Evolutionary conservation across 2,329 filamentous ascomycete genomes (phyloP).

Genomic region (Aspergillus puulaauensis): DNA sequence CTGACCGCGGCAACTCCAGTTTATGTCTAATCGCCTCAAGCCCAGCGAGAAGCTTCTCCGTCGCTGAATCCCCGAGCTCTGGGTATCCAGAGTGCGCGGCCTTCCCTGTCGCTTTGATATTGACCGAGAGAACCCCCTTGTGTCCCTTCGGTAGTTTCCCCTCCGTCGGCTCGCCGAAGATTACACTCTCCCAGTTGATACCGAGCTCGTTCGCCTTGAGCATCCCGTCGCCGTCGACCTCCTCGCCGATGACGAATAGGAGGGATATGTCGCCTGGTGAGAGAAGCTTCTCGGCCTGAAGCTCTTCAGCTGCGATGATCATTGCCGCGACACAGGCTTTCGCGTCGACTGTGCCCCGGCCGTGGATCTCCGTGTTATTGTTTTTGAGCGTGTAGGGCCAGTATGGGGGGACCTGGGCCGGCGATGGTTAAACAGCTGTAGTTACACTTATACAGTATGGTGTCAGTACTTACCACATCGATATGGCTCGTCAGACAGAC

Average conservation of each 20-base stretch:
- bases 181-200: constrained; percentile 47
- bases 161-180: constrained; percentile 58
- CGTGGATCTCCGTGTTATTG: constrained; percentile 54
- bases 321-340: constrained; percentile 64
- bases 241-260: constrained; percentile 62
- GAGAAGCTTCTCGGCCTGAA: constrained; percentile 47
- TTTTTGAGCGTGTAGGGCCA: constrained; percentile 60
- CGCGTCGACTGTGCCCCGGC: constrained; percentile 64
- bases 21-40: constrained; percentile 22
- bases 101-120: constrained; percentile 29
- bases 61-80: constrained; percentile 32
- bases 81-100: constrained; percentile 38
- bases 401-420: constrained; percentile 60
- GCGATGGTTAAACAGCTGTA: too few species aligned
- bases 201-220: constrained; percentile 47
- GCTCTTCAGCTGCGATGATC: constrained; percentile 64
- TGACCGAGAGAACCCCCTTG: constrained; percentile 46
- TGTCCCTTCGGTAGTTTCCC: constrained; percentile 54
- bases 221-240: constrained; percentile 58
- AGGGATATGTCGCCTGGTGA: constrained; percentile 56
- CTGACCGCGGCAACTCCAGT: constrained; percentile 32
- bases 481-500: too few species aligned
- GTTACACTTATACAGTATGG: too few species aligned
- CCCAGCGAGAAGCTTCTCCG: constrained; percentile 33
- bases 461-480: too few species aligned